Evolutionary conservation across 352 stramenopile genomes (phyloP), one percentile per base, ranked within the genome.

Genomic region (Pythium phragmiticola): DNA sequence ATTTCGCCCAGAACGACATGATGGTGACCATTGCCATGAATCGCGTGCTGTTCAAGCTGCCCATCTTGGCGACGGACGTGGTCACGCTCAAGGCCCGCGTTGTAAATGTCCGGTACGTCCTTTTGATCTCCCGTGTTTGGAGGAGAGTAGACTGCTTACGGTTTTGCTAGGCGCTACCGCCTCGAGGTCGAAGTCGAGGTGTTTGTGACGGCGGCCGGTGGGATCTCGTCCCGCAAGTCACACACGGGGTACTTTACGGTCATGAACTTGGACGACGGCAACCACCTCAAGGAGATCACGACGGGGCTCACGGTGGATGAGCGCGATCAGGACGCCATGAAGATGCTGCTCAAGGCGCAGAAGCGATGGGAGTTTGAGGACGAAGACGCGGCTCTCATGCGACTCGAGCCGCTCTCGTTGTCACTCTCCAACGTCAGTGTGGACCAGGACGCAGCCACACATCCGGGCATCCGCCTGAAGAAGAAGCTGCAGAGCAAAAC

Each of bases 231-330:
- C 7, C 67, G 62, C 17, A 70, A 78, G 60, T 90, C 81, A 4
- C 81, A 90, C 67, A 87, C 78, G 23, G 81, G 80, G 63, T 85
- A 86, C 67, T 90, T 90, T 67, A 90, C 78, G 30, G 79, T 88
- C 8, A 66, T 83, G 47, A 90, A 88, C 59, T 51, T 90, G 26
- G 26, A 33, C 30, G 81, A 90, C 58, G 72, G 70, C 6, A 78
- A 75, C 26, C 78, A 87, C 51, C 76, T 76, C 63, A 75, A 68
- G 43, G 84, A 87, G 66, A 77, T 74, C 51, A 90, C 70, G 12
- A 81, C 76, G 19, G 78, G 77, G 6, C 61, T 90, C 23, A 57
- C 68, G 16, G 71, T 88, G 33, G 79, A 90, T 46, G 79, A 90
- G 60, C 65, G 57, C 41, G 77, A 88, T 66, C 81, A 90, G 56